phyloP scores from a whole-genome alignment of 441 rosid species.

The Populus hybrid region DNA sequence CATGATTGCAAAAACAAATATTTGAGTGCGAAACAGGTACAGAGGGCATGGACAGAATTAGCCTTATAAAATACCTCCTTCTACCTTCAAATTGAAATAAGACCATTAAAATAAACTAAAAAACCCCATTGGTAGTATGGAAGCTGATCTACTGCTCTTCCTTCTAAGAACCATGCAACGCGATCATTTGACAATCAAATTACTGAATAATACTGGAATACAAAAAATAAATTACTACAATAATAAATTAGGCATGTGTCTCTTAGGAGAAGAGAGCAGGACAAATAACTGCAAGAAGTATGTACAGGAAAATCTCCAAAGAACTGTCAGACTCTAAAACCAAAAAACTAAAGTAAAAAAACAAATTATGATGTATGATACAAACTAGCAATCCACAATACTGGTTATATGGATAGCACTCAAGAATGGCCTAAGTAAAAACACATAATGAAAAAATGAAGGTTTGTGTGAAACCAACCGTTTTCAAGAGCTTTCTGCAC shows the following conservation, averaged over 20 bases:
- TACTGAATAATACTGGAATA: background rate
- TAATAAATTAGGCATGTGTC: background rate
- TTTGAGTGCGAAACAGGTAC: background rate
- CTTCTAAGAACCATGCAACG: background rate
- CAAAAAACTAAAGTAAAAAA: background rate
- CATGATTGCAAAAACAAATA: background rate
- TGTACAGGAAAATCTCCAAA: background rate
- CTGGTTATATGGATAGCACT: background rate
- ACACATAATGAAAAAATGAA: slow-evolving; percentile 3
- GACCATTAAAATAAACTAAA: background rate
- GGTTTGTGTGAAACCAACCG: slow-evolving; percentile 38
- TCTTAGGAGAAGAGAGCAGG: background rate
- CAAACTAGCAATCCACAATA: background rate
- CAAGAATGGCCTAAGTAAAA: background rate
- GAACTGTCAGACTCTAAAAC: background rate
- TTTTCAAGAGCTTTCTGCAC: slow-evolving; percentile 68
- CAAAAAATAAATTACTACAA: no score
- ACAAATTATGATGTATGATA: background rate
- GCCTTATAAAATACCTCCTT: background rate
- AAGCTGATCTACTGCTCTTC: background rate
- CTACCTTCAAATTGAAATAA: background rate
- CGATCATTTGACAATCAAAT: background rate
- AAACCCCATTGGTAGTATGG: no score
- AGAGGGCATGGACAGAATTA: background rate
- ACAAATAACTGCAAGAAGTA: background rate